Evolutionary conservation across 1,284 basidiomycete species (phyloP).

Genomic region (Tilletia setariae): DNA sequence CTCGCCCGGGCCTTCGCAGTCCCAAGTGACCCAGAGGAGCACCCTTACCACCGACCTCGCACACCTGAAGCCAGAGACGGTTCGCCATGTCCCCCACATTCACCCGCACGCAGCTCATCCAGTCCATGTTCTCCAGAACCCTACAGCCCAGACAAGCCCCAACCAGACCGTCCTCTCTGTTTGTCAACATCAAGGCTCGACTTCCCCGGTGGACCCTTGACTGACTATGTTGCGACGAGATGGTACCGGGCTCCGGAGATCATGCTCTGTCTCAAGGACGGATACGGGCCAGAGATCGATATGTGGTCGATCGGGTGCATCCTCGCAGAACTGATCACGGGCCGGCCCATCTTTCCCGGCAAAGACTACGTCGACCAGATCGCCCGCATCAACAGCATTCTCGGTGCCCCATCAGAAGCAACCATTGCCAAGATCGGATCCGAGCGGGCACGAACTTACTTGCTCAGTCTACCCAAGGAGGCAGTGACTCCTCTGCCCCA

Average conservation of each 20-base stretch:
- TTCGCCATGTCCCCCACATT: not conserved
- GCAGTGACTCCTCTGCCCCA: slow-evolving; percentile 33
- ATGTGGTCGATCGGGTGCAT: slow-evolving; percentile 54
- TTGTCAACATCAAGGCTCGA: slow-evolving; percentile 32
- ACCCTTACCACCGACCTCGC: not conserved
- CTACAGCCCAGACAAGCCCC: slow-evolving; percentile 21
- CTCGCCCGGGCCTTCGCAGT: slow-evolving; percentile 42
- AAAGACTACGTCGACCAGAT: slow-evolving; percentile 54
- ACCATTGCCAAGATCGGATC: slow-evolving; percentile 47
- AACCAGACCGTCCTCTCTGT: slow-evolving; percentile 23
- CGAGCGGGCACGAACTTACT: slow-evolving; percentile 43
- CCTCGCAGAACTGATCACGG: slow-evolving; percentile 48
- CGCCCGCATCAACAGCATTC: slow-evolving; percentile 47
- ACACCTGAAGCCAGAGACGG: not conserved
- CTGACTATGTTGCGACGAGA: slow-evolving; percentile 51
- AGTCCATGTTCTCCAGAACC: not conserved
- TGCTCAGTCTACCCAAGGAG: slow-evolving; percentile 44
- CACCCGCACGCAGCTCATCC: slow-evolving; percentile 6
- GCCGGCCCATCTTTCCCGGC: slow-evolving; percentile 50
- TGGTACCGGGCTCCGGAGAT: slow-evolving; percentile 54
- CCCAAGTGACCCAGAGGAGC: not conserved
- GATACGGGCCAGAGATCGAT: slow-evolving; percentile 52
- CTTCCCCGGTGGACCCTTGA: slow-evolving; percentile 51
- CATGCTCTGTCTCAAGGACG: slow-evolving; percentile 51
- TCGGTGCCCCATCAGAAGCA: slow-evolving; percentile 43